Base-by-base conservation (phyloP, 169 alveolate species). In the Sarcocystis neurona region DNA sequence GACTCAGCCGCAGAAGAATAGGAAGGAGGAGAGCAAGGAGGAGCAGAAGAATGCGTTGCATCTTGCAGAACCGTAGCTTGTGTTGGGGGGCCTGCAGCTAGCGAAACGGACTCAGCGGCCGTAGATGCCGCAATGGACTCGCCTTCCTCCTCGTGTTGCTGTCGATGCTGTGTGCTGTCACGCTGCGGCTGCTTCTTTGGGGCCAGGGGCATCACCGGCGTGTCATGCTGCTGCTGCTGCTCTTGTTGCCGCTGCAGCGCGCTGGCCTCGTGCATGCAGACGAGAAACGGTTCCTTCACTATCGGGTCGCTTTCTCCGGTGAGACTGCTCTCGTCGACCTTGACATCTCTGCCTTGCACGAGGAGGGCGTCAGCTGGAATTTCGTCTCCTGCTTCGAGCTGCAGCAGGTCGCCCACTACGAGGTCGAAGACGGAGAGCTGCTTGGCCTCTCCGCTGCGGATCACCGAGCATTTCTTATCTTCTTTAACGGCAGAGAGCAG, bases 271-370 rank as follows among this genome's bases (percentile, higher is more conserved):
- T 39, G 74, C 47, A 80, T 30, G 78, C 96, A 94, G 90, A 80
- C 92, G 47, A 92, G 94, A 80, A 74, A 90, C 1, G 92, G 20
- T 53, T 63, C 90, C 89, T 97, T 97, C 87, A 91, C 89, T 79
- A 96, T 90, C 87, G 92, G 85, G 50, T 96, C 97, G 58, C 95
- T 92, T 90, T 96, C 98, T 85, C 96, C 99, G 23, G 99, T 97
- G n/a, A 96, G 85, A n/a, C 96, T 86, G 47, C 96, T 87, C 90
- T 97, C 99, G 93, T 96, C 97, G 78, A 94, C 87, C 68, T 94
- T 91, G 58, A 97, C 89, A 41, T 94, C 95, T 80, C 93, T 89
- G 39, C 97, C 95, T 58, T 94, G 94, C 34, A 96, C 74, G 50
- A 97, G 91, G 37, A 97, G 53, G 90, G 89, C 63, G 48, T 91